A percentile compares a stretch with the other conserved stretches of the same genome.
phyloP scores from a whole-genome alignment of 78 protist species.

The Dictyostelium brefeldianum region DNA sequence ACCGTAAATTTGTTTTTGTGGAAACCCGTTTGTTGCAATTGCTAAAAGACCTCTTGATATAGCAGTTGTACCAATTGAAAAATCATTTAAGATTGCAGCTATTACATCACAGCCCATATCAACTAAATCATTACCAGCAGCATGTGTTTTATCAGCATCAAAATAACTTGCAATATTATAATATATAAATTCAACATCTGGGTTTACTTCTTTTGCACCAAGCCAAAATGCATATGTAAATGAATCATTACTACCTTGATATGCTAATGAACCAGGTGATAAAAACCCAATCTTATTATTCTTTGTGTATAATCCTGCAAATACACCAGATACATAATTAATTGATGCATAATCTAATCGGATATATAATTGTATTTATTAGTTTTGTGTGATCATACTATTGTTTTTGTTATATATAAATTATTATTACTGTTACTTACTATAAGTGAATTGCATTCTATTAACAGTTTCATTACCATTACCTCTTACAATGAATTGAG shows the following conservation, averaged over 20 bases:
- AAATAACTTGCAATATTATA: constrained; percentile 16
- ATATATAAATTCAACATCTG: neutral
- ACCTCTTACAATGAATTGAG: neutral
- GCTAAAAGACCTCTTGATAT: neutral
- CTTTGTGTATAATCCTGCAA: constrained; percentile 2
- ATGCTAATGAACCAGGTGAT: neutral
- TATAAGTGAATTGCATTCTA: neutral
- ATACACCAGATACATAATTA: constrained; percentile 18
- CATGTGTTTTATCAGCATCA: neutral
- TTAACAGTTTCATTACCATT: no score
- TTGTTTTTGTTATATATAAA: no score
- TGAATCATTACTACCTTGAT: neutral
- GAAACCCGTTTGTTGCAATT: constrained; percentile 41
- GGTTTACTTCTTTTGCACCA: neutral
- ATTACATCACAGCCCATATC: neutral
- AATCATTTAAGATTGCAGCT: neutral
- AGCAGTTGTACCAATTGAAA: neutral
- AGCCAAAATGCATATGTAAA: neutral
- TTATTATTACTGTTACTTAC: no score
- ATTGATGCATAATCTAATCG: neutral
- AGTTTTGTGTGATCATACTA: neutral
- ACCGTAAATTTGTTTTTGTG: constrained; percentile 19
- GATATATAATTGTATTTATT: no score
- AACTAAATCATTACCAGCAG: neutral
- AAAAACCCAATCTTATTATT: neutral